Evolutionary conservation across 2,329 filamentous ascomycete genomes (phyloP).

Genomic region (Alternaria hordeiaustralica): DNA sequence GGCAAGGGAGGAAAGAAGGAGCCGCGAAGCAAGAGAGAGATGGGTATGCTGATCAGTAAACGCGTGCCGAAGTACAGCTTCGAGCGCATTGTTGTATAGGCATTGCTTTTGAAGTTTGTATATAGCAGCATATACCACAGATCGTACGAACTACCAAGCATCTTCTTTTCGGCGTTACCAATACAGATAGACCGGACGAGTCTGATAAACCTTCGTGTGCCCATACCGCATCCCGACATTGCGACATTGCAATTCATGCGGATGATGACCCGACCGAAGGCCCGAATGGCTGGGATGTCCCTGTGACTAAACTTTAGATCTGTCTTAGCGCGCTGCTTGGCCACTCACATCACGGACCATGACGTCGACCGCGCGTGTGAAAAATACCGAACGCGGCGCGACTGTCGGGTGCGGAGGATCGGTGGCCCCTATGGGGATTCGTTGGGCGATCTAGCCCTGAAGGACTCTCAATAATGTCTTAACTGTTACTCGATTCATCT

Average conservation of each 20-base stretch:
- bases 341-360: slow-evolving; percentile 5
- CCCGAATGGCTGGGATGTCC: not conserved
- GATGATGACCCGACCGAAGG: not conserved
- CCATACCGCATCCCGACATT: not conserved
- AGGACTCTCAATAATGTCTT: not conserved
- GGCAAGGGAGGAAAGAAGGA: slow-evolving; percentile 73
- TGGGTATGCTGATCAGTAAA: slow-evolving; percentile 78
- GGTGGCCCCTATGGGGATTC: not conserved
- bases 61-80: slow-evolving; percentile 83
- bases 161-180: not conserved
- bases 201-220: not conserved
- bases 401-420: not conserved
- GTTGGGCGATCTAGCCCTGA: not conserved
- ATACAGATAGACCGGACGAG: not conserved
- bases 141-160: not conserved
- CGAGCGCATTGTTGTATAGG: slow-evolving; percentile 66
- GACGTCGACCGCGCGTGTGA: slow-evolving; percentile 13
- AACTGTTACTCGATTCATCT: not conserved
- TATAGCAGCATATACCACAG: not conserved
- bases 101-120: slow-evolving; percentile 3
- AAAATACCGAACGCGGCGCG: not conserved
- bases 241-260: not conserved
- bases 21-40: slow-evolving; percentile 73
- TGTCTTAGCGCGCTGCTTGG: slow-evolving; percentile 4
- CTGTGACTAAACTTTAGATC: slow-evolving; percentile 10